A percentile compares a stretch with the other conserved stretches of the same genome.
Evolutionary conservation across 805 yeast species (phyloP).

Genomic region (Barnettozyma siamensis): DNA sequence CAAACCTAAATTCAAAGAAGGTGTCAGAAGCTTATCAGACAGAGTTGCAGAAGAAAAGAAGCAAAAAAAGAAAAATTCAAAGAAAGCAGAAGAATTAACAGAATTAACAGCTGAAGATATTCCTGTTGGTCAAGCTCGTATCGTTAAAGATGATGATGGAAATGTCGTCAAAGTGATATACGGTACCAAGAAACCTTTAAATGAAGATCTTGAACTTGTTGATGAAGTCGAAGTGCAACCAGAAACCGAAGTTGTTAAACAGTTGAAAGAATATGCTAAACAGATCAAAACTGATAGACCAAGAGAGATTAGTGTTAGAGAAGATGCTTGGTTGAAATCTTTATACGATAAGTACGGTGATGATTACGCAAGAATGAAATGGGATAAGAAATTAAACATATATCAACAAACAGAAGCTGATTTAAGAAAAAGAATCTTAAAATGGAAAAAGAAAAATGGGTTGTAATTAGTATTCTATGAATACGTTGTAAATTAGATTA

Average conservation of each 20-base stretch:
- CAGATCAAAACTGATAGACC: constrained; percentile 35
- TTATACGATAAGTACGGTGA: constrained; percentile 79
- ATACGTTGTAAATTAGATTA: constrained; percentile 4
- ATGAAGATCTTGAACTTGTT: constrained; percentile 29
- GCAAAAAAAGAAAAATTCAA: constrained; percentile 27
- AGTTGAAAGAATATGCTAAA: constrained; percentile 59
- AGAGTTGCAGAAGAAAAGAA: constrained; percentile 16
- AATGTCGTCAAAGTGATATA: constrained; percentile 62
- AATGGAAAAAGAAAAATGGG: constrained; percentile 55
- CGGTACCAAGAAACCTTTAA: constrained; percentile 49
- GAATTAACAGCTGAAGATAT: constrained; percentile 46
- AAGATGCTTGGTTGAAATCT: constrained; percentile 60
- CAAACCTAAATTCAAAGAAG: constrained; percentile 29
- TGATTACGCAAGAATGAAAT: constrained; percentile 82
- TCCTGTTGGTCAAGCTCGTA: constrained; percentile 73
- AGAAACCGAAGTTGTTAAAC: constrained; percentile 55
- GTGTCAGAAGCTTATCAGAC: constrained; percentile 15
- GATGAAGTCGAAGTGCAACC: constrained; percentile 25
- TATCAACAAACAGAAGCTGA: constrained; percentile 85
- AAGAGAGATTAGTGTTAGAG: constrained; percentile 63
- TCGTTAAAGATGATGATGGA: constrained; percentile 64
- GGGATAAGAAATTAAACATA: constrained; percentile 82
- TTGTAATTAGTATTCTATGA: not conserved
- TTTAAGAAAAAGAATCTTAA: constrained; percentile 59
- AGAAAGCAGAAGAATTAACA: constrained; percentile 15